A percentile compares a stretch with the other conserved stretches of the same genome.
Conservation (phyloP, 2,329 filamentous ascomycete genomes). For the Talaromyces sp. region DNA sequence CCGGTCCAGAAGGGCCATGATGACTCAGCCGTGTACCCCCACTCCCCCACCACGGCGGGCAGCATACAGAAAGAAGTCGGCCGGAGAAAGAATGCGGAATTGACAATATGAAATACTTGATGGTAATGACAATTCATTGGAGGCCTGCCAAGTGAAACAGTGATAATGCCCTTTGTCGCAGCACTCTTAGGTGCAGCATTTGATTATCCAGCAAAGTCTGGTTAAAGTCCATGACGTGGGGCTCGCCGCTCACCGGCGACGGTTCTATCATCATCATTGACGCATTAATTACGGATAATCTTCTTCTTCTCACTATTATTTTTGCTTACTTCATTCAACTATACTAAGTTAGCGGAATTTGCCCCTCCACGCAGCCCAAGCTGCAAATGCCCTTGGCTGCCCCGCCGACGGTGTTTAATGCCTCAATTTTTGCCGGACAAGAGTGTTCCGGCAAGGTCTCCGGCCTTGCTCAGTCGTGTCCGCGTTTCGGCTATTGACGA, state of each 20-base stretch:
- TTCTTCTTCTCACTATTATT: too few relatives aligned
- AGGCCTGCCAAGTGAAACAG: too few relatives aligned
- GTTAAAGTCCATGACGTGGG: background rate
- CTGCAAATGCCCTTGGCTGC: background rate
- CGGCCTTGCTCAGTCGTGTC: background rate
- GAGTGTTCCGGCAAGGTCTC: constrained; percentile 9
- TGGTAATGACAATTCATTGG: too few relatives aligned
- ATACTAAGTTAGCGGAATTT: background rate
- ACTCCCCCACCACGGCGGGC: background rate
- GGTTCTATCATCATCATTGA: background rate
- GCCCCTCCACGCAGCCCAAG: background rate
- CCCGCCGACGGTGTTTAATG: background rate
- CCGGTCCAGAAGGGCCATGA: background rate
- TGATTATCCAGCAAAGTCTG: background rate
- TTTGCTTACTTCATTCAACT: background rate
- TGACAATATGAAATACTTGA: too few relatives aligned
- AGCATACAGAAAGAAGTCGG: background rate
- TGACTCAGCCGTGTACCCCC: background rate
- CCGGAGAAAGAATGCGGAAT: background rate
- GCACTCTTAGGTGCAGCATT: background rate
- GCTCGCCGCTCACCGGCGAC: background rate
- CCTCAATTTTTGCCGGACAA: constrained; percentile 8
- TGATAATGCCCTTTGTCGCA: too few relatives aligned
- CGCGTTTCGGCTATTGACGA: constrained; percentile 6
- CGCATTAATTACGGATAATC: background rate